phyloP scores from a whole-genome alignment of 257 asterid species.

The Solanum tarijense region DNA sequence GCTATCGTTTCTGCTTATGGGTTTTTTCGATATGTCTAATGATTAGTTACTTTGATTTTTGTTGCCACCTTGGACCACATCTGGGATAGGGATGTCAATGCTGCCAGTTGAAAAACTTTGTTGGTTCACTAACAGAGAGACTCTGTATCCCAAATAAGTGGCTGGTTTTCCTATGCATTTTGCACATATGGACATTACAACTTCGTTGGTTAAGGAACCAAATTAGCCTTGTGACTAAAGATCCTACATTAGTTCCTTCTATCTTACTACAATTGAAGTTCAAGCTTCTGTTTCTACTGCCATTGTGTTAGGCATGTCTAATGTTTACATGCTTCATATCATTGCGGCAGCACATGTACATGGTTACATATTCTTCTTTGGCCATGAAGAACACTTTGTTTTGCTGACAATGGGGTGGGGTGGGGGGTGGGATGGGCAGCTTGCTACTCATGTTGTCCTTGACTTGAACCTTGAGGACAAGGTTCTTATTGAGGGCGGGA shows the following conservation, averaged over 20 bases:
- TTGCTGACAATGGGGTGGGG: background rate
- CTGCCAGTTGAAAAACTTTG: background rate
- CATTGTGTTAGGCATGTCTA: background rate
- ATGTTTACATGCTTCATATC: background rate
- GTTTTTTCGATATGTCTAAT: no score
- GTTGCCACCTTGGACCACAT: background rate
- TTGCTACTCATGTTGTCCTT: background rate
- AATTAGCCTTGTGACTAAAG: background rate
- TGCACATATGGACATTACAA: background rate
- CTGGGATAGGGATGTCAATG: background rate
- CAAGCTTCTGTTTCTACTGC: background rate
- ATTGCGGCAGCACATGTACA: background rate
- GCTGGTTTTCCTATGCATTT: background rate
- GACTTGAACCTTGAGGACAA: background rate
- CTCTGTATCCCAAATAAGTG: background rate
- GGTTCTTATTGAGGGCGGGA: background rate
- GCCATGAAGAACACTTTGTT: background rate
- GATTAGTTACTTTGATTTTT: background rate
- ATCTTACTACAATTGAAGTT: background rate
- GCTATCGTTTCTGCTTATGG: background rate
- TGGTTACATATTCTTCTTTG: background rate
- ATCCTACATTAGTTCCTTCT: background rate
- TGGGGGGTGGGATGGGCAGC: background rate
- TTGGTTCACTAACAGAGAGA: background rate
- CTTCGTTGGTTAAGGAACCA: background rate